A percentile compares a stretch with the other conserved stretches of the same genome.
Conservation (phyloP, 1,284 basidiomycete species). For the Apiotrichum sp. region DNA sequence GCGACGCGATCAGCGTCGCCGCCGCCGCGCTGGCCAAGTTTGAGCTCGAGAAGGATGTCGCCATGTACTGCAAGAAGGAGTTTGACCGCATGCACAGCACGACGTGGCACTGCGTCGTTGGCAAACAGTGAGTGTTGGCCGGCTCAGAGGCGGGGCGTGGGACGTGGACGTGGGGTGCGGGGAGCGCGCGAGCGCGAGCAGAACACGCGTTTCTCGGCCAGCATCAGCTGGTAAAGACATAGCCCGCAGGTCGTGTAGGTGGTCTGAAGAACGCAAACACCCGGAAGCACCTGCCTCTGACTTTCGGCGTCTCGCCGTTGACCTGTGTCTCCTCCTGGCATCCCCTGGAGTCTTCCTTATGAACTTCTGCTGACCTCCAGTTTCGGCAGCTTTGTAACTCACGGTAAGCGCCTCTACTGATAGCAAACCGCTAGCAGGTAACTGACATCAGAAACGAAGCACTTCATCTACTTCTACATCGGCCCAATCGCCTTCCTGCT, state of each 20-base stretch:
- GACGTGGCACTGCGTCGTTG: conserved; percentile 90
- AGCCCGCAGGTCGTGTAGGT: too few relatives aligned
- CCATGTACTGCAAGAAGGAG: conserved; percentile 95
- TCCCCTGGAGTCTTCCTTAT: too few relatives aligned
- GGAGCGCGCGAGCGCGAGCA: too few relatives aligned
- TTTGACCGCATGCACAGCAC: conserved; percentile 84
- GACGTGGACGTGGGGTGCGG: too few relatives aligned
- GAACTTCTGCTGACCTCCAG: conserved; percentile 22
- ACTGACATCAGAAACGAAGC: conserved; percentile 69
- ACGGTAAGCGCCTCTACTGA: conserved; percentile 58
- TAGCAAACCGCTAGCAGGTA: not conserved
- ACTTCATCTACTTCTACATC: conserved; percentile 96
- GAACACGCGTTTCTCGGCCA: too few relatives aligned
- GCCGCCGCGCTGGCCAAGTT: conserved; percentile 79
- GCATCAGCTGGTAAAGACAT: too few relatives aligned
- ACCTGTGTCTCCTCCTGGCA: too few relatives aligned
- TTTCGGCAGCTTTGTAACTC: conserved; percentile 95
- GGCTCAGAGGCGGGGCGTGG: too few relatives aligned
- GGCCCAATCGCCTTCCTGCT: conserved; percentile 82
- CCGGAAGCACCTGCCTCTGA: too few relatives aligned
- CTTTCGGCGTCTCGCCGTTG: too few relatives aligned
- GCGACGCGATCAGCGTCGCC: conserved; percentile 81
- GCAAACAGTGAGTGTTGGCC: conserved; percentile 61
- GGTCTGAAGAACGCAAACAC: too few relatives aligned
- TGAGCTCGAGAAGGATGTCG: conserved; percentile 91